Base-by-base conservation (phyloP, 2,329 filamentous ascomycete species). In the Xylaria sp. region DNA sequence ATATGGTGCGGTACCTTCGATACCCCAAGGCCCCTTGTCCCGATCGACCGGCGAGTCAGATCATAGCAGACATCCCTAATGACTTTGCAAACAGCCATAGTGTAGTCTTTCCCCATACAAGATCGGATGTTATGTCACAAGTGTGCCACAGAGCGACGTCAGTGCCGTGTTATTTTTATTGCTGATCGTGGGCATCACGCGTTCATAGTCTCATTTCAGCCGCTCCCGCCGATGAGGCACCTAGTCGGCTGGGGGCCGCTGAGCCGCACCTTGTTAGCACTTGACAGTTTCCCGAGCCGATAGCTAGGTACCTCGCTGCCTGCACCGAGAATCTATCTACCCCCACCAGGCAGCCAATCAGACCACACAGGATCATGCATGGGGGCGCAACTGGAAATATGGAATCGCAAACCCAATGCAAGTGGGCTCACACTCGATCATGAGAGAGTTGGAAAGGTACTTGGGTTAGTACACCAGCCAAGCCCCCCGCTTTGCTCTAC, bases 221-320 rank as follows among this genome's bases (percentile, higher is more conserved):
- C 70, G 66, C 70, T 68, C 51, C 60, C 60, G 63, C 57, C 31
- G 54, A 65, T 59, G 62, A 66, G 59, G 67, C 63, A 65, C 56
- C 56, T 62, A 55, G 63, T 65, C 54, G 63, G 64, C 52, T 68
- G 69, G 71, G 69, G 69, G 70, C 64, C 69, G 65, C 65, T 34
- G 70, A 73, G 72, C 72, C 72, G 72, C 72, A 73, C 69, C 67
- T 72, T 73, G 65, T 72, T 70, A 52, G 50, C 61, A 69, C 63
- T 72, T 61, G 62, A 65, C 56, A 48, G 66, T 34, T 67, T 63
- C 44, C 62, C 50, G 63, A 65, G 50, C 63, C 48, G 23, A 46
- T 28, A 58, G 56, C 23, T 18, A 25, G 37, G 55, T 63, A 62
- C 60, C 52, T 60, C 25, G 48, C 3, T 5, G 52, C 34, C 8